A percentile compares a stretch with the other conserved stretches of the same genome.
phyloP scores from a whole-genome alignment of 768 basidiomycete genomes.

The Arthromyces matolae region DNA sequence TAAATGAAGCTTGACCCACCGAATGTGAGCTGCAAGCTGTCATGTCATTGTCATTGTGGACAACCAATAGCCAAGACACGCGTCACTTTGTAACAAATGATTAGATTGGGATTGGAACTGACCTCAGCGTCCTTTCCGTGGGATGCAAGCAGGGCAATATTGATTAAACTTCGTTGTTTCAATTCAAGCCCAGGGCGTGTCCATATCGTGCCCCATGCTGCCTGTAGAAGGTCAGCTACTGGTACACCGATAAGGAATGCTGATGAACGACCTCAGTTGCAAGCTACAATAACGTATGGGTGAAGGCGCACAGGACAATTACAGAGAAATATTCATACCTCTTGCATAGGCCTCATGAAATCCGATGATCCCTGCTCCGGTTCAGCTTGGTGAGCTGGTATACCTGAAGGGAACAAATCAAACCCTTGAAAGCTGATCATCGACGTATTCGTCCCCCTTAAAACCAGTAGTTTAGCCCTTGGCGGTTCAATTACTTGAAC shows the following conservation, averaged over 20 bases:
- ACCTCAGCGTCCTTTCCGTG: constrained; percentile 44
- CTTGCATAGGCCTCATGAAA: constrained; percentile 47
- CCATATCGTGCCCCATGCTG: constrained; percentile 46
- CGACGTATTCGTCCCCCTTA: constrained; percentile 42
- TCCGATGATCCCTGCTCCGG: constrained; percentile 25
- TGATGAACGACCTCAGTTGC: constrained; percentile 31
- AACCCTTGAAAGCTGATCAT: constrained; percentile 37
- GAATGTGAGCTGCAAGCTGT: constrained; percentile 36
- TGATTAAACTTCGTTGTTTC: constrained; percentile 44
- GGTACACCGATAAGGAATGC: neutral
- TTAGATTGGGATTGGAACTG: no score
- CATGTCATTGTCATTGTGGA: no score
- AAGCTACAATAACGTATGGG: constrained; percentile 19
- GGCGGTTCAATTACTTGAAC: neutral
- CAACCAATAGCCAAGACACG: neutral
- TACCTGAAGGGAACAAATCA: neutral
- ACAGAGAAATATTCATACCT: no score
- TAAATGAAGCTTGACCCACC: constrained; percentile 16
- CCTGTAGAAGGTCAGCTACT: constrained; percentile 20
- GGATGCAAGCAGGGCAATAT: constrained; percentile 38
- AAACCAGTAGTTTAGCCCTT: neutral
- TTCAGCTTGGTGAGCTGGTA: neutral
- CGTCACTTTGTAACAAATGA: no score
- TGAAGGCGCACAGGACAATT: no score
- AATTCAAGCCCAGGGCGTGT: constrained; percentile 42